phyloP scores from a whole-genome alignment of 805 yeast species.

The Kregervanrija pseudodelftensis region DNA sequence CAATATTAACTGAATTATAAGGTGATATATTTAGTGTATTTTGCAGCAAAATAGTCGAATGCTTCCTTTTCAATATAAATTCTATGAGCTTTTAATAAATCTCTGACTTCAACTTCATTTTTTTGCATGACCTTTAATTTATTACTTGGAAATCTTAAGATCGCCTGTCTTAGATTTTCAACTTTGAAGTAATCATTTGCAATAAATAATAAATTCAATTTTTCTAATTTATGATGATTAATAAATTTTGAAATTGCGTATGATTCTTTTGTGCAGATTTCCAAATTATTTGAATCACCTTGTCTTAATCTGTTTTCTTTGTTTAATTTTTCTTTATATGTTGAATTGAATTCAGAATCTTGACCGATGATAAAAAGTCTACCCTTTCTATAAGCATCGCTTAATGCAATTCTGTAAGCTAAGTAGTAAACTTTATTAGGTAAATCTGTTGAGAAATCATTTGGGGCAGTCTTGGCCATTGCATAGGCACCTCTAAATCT shows the following conservation, averaged over 20 bases:
- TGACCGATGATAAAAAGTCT: slow-evolving; percentile 64
- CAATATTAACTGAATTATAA: slow-evolving; percentile 3
- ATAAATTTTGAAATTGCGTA: slow-evolving; percentile 31
- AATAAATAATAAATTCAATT: slow-evolving; percentile 58
- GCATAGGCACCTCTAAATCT: slow-evolving; percentile 88
- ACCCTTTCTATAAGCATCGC: slow-evolving; percentile 73
- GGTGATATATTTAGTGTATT: slow-evolving; percentile 16
- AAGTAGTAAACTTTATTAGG: slow-evolving; percentile 64
- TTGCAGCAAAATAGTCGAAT: slow-evolving; percentile 49
- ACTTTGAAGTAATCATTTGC: slow-evolving; percentile 39
- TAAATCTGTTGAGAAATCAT: slow-evolving; percentile 74
- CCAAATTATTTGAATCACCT: slow-evolving; percentile 24
- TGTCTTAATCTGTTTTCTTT: slow-evolving; percentile 9
- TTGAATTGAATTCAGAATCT: slow-evolving; percentile 16
- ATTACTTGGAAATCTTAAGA: slow-evolving; percentile 39
- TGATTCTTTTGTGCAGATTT: slow-evolving; percentile 23
- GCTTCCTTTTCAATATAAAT: slow-evolving; percentile 68
- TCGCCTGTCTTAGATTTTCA: slow-evolving; percentile 54
- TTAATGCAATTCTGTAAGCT: slow-evolving; percentile 78
- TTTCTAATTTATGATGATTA: slow-evolving; percentile 39
- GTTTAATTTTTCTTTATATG: slow-evolving; percentile 2
- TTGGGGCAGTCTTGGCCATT: slow-evolving; percentile 83
- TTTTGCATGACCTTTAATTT: slow-evolving; percentile 61
- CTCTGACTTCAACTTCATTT: slow-evolving; percentile 79
- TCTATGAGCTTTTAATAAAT: slow-evolving; percentile 71